Base-by-base conservation (phyloP, 176 grass and related monocot species). In the Alloteropsis semialata region DNA sequence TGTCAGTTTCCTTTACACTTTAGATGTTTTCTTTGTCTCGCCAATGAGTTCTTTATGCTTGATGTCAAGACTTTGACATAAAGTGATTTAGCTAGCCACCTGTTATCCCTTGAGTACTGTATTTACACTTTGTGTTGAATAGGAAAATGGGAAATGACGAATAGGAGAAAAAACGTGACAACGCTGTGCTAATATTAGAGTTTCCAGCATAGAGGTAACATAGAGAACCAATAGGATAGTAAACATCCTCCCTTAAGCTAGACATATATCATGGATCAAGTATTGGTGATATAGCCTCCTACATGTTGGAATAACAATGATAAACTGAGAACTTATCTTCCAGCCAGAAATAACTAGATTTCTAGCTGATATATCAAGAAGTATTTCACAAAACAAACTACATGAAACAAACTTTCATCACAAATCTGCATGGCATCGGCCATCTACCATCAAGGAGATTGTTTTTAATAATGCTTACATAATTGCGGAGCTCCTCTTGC, bases 381-480 rank as follows among this genome's bases (percentile, higher is more conserved):
- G 32, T 10, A 50, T 65, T 13, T 65, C 67, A 46, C 27, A 58
- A 58, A 11, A 79, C 18, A 75, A 78, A 28, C 16, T 39, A 36
- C 11, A 62, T 51, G 63, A 65, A 83, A 84, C 19, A 75, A 79
- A 29, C n/a, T 50, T 63, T 10, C 53, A 61, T 51, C 58, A 69
- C 85, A 78, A 24, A 85, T 36, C 46, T n/a, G 18, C 42, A 85
- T 75, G 53, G 55, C 42, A 81, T 65, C 33, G 48, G 17, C 75
- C 82, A 76, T 74, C 30, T 77, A 85, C 34, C 79, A 81, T 81
- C 41, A 56, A 84, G 33, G 14, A 84, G 41, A 68, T 19, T n/a
- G n/a, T n/a, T n/a, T n/a, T n/a, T n/a, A n/a, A n/a, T n/a, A 77
- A 81, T 76, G 69, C 92, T 95, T 84, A 98, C 93, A 88, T 88